phyloP scores from a whole-genome alignment of 495 filamentous ascomycete genomes.

The Cercophora newfieldiana region DNA sequence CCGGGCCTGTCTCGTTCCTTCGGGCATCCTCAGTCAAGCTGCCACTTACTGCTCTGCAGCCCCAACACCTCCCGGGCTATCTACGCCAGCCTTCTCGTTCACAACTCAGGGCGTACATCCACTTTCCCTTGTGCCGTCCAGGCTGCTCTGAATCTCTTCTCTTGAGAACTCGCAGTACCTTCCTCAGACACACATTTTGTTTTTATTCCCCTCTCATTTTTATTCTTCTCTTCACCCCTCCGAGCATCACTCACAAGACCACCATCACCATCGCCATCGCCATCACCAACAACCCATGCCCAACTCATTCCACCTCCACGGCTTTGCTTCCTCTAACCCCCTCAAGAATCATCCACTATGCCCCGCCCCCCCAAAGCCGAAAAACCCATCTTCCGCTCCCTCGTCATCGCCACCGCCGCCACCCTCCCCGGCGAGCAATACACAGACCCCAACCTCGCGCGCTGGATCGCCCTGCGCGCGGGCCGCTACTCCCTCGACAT shows the following conservation, averaged over 20 bases:
- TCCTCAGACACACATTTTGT: not conserved
- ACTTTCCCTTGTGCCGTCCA: not conserved
- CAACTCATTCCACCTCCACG: not conserved
- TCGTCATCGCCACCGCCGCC: conserved; percentile 34
- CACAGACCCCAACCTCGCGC: conserved; percentile 32
- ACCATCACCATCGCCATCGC: not conserved
- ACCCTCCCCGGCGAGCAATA: conserved; percentile 33
- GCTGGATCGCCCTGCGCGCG: conserved; percentile 34
- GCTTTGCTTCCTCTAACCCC: not conserved
- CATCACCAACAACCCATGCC: not conserved
- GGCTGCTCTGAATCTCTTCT: not conserved
- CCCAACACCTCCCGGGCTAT: not conserved
- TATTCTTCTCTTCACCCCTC: not conserved
- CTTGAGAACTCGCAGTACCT: no score
- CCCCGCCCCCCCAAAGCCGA: not conserved
- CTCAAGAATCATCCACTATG: not conserved
- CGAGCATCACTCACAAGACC: not conserved
- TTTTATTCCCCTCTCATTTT: not conserved
- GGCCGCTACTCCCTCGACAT: conserved; percentile 27
- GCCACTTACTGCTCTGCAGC: not conserved
- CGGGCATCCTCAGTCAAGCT: not conserved
- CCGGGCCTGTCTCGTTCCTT: not conserved
- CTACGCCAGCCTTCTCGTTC: not conserved
- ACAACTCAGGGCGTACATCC: not conserved
- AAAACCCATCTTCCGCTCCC: conserved; percentile 31